Evolutionary conservation across 2,329 filamentous ascomycete genomes (phyloP).

Genomic region (Tympanopsis confertula): DNA sequence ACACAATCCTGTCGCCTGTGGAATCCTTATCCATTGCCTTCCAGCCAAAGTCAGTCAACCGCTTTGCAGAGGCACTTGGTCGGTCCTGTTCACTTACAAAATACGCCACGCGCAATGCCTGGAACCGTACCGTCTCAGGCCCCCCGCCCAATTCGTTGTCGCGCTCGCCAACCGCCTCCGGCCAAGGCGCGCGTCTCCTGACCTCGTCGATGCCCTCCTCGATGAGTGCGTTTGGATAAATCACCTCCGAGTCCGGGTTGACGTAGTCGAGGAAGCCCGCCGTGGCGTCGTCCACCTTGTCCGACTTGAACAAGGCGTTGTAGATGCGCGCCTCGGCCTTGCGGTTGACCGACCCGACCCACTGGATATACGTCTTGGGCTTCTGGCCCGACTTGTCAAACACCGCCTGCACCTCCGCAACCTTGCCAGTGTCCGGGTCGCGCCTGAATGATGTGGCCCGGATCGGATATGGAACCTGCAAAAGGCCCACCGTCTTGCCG

Average conservation of each 20-base stretch:
- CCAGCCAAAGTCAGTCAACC: constrained; percentile 5
- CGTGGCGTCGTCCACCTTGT: constrained; percentile 66
- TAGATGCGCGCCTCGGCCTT: constrained; percentile 69
- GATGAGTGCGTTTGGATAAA: constrained; percentile 69
- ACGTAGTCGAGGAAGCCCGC: constrained; percentile 77
- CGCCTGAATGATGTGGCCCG: constrained; percentile 58
- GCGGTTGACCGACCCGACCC: constrained; percentile 63
- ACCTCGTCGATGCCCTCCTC: constrained; percentile 78
- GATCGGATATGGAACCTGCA: constrained; percentile 61
- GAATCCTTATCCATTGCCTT: constrained; percentile 68
- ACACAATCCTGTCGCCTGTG: constrained; percentile 65
- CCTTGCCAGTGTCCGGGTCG: constrained; percentile 48
- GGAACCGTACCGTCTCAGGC: constrained; percentile 73
- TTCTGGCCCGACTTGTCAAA: constrained; percentile 62
- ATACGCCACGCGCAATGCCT: constrained; percentile 80
- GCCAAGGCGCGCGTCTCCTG: constrained; percentile 64
- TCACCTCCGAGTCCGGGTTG: constrained; percentile 70
- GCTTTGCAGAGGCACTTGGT: neutral
- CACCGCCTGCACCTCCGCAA: constrained; percentile 54
- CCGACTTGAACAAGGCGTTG: constrained; percentile 74
- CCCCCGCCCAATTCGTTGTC: constrained; percentile 43
- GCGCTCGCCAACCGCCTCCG: constrained; percentile 62
- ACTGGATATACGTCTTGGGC: constrained; percentile 79
- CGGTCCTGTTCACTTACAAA: constrained; percentile 38
- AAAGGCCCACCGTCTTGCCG: constrained; percentile 61